These are phyloP conservation scores for Zasmidium citrigriseum DNA, from an alignment of 2,329 filamentous ascomycete genomes.

Conservation along the genomic window DNA sequence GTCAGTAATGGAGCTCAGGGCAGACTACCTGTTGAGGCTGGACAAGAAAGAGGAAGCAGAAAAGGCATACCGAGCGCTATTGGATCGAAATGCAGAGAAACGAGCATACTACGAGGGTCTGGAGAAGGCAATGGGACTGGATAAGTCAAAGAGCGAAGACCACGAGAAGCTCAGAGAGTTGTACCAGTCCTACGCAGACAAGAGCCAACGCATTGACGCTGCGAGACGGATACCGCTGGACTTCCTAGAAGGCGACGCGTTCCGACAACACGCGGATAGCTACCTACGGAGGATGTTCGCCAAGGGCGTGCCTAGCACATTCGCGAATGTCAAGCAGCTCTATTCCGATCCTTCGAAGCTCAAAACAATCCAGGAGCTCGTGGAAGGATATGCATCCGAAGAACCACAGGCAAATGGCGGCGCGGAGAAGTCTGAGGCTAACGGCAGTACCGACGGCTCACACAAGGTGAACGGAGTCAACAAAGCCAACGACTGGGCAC, in stretches of 20 bases:
- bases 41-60: slow-evolving; percentile 77
- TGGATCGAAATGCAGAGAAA: slow-evolving; percentile 87
- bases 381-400: slow-evolving; percentile 69
- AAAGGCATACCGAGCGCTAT: slow-evolving; percentile 74
- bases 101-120: slow-evolving; percentile 82
- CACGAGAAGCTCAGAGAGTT: slow-evolving; percentile 72
- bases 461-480: slow-evolving; percentile 20
- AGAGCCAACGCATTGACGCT: slow-evolving; percentile 81
- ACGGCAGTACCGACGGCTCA: slow-evolving; percentile 43
- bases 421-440: slow-evolving; percentile 25
- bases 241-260: slow-evolving; percentile 81
- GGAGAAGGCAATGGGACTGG: slow-evolving; percentile 67
- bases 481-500: slow-evolving; percentile 61
- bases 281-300: slow-evolving; percentile 85
- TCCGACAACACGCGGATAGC: slow-evolving; percentile 71
- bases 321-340: slow-evolving; percentile 93
- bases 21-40: slow-evolving; percentile 79
- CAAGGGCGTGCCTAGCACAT: slow-evolving; percentile 92
- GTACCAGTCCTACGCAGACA: slow-evolving; percentile 80
- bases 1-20: slow-evolving; percentile 80
- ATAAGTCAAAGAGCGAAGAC: slow-evolving; percentile 60
- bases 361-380: slow-evolving; percentile 71
- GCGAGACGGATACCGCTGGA: slow-evolving; percentile 84
- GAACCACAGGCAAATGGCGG: slow-evolving; percentile 30
- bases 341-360: slow-evolving; percentile 80